phyloP scores from a whole-genome alignment of 768 basidiomycete genomes.

The Strobilomyces echinocephalus region DNA sequence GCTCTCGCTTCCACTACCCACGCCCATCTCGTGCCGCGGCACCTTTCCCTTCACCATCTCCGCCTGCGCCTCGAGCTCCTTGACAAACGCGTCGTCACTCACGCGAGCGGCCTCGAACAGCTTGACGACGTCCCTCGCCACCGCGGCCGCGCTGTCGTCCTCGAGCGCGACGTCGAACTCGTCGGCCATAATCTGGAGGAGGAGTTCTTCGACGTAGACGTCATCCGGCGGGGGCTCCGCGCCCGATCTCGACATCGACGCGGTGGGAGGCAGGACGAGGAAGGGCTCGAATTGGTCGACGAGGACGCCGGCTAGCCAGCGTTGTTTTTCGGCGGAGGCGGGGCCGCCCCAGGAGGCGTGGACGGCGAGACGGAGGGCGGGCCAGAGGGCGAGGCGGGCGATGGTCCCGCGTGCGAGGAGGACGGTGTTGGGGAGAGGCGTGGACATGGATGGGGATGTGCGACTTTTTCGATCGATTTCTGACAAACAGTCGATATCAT shows the following conservation, averaged over 20 bases:
- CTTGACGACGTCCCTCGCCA: constrained; percentile 67
- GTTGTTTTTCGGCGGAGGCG: constrained; percentile 64
- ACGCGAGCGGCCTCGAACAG: constrained; percentile 56
- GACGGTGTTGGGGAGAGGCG: constrained; percentile 45
- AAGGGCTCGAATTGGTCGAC: constrained; percentile 74
- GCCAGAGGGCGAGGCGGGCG: constrained; percentile 79
- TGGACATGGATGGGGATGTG: constrained; percentile 8
- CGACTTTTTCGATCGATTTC: background rate
- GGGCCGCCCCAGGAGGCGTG: constrained; percentile 85
- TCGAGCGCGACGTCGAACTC: constrained; percentile 84
- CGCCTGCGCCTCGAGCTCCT: constrained; percentile 60
- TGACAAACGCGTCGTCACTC: constrained; percentile 48
- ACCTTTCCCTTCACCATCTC: constrained; percentile 55
- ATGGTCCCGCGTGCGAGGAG: constrained; percentile 86
- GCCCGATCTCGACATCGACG: background rate
- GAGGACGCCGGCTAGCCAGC: constrained; percentile 78
- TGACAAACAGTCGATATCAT: too few species aligned
- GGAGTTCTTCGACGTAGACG: constrained; percentile 73
- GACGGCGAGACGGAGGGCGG: constrained; percentile 81
- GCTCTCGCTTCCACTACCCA: constrained; percentile 33
- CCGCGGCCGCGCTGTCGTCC: constrained; percentile 72
- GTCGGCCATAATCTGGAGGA: constrained; percentile 80
- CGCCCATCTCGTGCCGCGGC: constrained; percentile 41
- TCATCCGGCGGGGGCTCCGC: constrained; percentile 44
- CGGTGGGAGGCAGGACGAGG: constrained; percentile 26